Base-by-base conservation (phyloP, 306 rosid genomes). In the Pyrus pyrifolia region DNA sequence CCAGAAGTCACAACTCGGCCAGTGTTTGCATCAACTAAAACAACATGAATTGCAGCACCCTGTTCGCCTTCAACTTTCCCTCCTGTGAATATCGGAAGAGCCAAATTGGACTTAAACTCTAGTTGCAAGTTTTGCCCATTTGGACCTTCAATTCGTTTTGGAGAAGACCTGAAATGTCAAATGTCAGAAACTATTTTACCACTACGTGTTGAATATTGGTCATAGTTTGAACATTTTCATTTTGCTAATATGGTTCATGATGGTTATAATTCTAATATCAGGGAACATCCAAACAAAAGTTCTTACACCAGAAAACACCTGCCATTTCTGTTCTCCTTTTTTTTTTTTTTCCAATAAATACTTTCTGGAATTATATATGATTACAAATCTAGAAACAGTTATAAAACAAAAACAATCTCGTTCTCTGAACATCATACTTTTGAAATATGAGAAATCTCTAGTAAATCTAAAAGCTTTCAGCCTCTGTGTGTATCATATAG, bases 1-100 rank as follows among this genome's bases (percentile, higher is more conserved):
- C 98, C 98, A 75, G 89, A 86, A 40, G 93, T 85, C 63, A 93
- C 86, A 76, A 83, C 84, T 62, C 49, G 80, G 27, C 88, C 85
- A 73, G 83, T 81, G 80, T 80, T 87, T 30, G 81, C 79, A 93
- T 96, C 99, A 77, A 88, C 45, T 80, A 96, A 84, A 75, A 96
- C 97, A 40, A 91, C 86, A 80, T 96, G 99, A 81, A 96, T 87
- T 71, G 94, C 81, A 84, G 98, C 99, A 74, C 99, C 99, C 87
- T 88, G 99, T 93, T 93, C 99, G 67, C 99, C 99, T 84, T 96
- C 99, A 42, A 96, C 98, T 85, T 96, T 96, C 85, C 99, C 99
- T 68, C 99, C 99, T 2, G 99, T 96, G 88, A 96, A 96, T 67
- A 96, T 87, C 45, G 99, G 99, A 87, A 96, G 99, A 69, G 98